Percentiles rank a stretch among this genome's conserved stretches.
Evolutionary conservation across 23 red algal genomes (phyloP).

Genomic region (Gracilaria gracilis): DNA sequence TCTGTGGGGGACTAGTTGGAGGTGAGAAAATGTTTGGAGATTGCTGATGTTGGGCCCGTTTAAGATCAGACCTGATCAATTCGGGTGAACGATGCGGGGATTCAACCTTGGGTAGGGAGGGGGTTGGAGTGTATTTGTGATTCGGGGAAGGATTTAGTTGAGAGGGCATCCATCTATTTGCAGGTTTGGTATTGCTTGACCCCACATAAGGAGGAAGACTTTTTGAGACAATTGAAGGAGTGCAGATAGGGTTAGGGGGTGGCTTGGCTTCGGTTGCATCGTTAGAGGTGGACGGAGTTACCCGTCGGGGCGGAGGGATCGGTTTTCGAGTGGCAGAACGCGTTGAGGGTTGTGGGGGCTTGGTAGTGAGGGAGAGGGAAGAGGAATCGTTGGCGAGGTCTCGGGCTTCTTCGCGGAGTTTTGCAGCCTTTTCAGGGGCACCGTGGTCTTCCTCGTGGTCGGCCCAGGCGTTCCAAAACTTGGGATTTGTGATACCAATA

Average conservation of each 20-base stretch:
- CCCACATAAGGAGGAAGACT: conserved; percentile 4
- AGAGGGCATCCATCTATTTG: not conserved
- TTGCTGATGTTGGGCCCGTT: conserved; percentile 12
- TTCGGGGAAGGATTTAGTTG: not conserved
- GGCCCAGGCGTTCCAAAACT: conserved; percentile 84
- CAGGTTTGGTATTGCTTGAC: not conserved
- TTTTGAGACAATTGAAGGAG: conserved; percentile 17
- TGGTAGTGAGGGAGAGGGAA: not conserved
- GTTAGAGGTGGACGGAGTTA: not conserved
- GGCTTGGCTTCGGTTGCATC: not conserved
- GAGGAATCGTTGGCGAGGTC: conserved; percentile 28
- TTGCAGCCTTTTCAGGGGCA: conserved; percentile 74
- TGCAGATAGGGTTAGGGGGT: not conserved
- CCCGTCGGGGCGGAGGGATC: conserved; percentile 2
- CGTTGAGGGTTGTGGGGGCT: not conserved
- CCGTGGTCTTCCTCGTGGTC: conserved; percentile 68
- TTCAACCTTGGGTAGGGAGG: not conserved
- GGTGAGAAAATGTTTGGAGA: conserved; percentile 35
- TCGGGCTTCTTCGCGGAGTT: conserved; percentile 78
- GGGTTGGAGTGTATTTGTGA: conserved; percentile 7
- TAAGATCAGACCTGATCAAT: conserved; percentile 26
- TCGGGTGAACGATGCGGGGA: conserved; percentile 1
- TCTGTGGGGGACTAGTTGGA: conserved; percentile 14
- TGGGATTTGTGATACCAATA: conserved; percentile 78
- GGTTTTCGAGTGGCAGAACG: not conserved